Evolutionary conservation across 179 eudicot genomes (phyloP).

Genomic region (Amaranthus tricolor): DNA sequence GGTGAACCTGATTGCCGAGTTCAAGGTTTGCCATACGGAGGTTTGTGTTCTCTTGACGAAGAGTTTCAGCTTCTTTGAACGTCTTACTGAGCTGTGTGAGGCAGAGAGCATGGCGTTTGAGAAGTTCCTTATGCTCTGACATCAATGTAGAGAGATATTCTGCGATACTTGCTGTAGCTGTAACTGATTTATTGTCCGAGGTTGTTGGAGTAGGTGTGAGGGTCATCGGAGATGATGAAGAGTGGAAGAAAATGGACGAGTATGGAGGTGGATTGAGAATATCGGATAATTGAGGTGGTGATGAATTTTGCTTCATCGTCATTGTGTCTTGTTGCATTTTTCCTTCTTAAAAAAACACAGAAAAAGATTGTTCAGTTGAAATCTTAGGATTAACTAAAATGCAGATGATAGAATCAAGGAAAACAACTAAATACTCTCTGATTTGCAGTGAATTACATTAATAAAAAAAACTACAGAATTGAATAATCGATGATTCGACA

Average conservation of each 20-base stretch:
- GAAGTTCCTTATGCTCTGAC: constrained; percentile 69
- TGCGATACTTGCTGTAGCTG: constrained; percentile 15
- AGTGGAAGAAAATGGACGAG: constrained; percentile 30
- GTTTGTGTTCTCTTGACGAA: constrained; percentile 62
- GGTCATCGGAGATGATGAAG: not conserved
- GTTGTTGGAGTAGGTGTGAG: not conserved
- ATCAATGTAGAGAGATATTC: constrained; percentile 30
- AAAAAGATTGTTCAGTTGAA: not conserved
- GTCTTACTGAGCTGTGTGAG: constrained; percentile 53
- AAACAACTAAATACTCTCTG: too few relatives aligned
- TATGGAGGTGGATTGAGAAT: constrained; percentile 22
- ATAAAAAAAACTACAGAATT: not conserved
- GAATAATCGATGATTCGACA: not conserved
- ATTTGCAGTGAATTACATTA: not conserved
- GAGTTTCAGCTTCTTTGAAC: constrained; percentile 56
- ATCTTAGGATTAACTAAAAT: constrained; percentile 10
- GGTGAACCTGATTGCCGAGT: constrained; percentile 41
- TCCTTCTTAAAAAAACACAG: constrained; percentile 10
- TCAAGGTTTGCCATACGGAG: constrained; percentile 61
- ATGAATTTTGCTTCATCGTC: not conserved
- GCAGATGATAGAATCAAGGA: not conserved
- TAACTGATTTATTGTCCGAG: not conserved
- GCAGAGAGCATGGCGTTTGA: constrained; percentile 48
- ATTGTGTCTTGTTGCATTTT: constrained; percentile 23
- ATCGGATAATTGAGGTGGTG: constrained; percentile 12